Evolutionary conservation across 2,329 filamentous ascomycete species (phyloP), one percentile per base, ranked within the genome.

Genomic region (Fusarium nematophilum): DNA sequence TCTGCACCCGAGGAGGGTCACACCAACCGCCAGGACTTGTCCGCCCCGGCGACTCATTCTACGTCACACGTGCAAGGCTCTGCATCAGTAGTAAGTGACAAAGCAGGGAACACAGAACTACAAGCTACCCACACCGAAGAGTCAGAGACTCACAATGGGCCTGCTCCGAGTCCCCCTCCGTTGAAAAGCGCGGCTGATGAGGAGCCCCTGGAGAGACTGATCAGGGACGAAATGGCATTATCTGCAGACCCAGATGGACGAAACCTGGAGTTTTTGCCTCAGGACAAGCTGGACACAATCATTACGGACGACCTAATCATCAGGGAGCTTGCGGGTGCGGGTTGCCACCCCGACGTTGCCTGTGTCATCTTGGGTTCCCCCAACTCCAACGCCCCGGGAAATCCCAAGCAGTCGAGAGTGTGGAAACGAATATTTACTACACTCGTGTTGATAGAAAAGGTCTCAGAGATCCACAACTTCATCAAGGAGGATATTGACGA

Each of bases 401-500:
- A 14, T 3, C 8, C 17, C 9, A 6, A 33, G 11, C n/a, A 39
- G 9, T 11, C 36, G 10, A n/a, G 4, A 3, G 38, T 23, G 9
- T 30, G 40, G 17, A 44, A 31, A 6, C 14, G 39, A 5, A 38
- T 53, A 9, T 17, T 49, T 15, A 38, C 49, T 11, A 40, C 53
- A 13, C 25, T 57, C 8, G 34, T 45, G 9, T 31, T 57, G 4
- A 40, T 53, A 9, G 43, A 31, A 1, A 44, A 49, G 30, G 17
- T 46, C 6, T 18, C 21, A 10, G 7, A 6, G 6, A 57, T 48
- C 3, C 15, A 18, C 2, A 27, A 48, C 27, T 57, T 57, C 14
- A 53, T 57, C 18, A 6, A 11, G 1, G 49, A 47, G 10, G 29
- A n/a, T 5, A 36, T 57, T n/a, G 27, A 39, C 4, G 54, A 57